Conservation (phyloP, 345 rosid species). For the Eucalyptus sp. region DNA sequence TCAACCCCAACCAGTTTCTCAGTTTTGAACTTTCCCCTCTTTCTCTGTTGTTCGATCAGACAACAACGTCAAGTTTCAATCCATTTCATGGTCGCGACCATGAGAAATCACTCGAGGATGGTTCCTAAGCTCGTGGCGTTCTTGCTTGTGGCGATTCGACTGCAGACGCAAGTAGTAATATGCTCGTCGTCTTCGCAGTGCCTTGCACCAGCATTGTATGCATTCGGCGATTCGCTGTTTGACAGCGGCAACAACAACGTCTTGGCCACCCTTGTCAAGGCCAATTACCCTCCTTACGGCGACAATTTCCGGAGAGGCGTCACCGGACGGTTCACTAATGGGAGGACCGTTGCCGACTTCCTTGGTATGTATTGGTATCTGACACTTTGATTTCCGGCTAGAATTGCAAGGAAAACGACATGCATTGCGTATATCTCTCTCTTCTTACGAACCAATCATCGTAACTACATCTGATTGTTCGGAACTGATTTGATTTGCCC, state of each 20-base stretch:
- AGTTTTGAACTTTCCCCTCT: background rate
- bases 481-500: background rate
- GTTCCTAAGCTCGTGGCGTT: background rate
- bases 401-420: background rate
- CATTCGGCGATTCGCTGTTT: slow-evolving; percentile 36
- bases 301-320: slow-evolving; percentile 6
- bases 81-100: background rate
- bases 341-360: slow-evolving; percentile 27
- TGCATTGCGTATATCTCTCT: background rate
- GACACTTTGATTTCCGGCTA: background rate
- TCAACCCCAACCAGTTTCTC: background rate
- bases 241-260: slow-evolving; percentile 41
- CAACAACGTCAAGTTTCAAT: background rate
- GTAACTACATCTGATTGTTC: background rate
- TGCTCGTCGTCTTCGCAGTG: background rate
- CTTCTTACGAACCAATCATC: background rate
- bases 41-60: background rate
- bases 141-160: background rate
- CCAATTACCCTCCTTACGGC: slow-evolving; percentile 29
- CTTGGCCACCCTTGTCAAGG: slow-evolving; percentile 21
- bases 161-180: background rate
- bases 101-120: background rate
- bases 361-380: slow-evolving; percentile 1
- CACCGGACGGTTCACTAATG: slow-evolving; percentile 44
- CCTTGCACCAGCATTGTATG: slow-evolving; percentile 24